Percentiles rank a stretch among this genome's conserved stretches.
These are phyloP conservation scores for Saturnispora gosingensis DNA, from an alignment of 805 yeast genomes.

Conservation along the genomic window DNA sequence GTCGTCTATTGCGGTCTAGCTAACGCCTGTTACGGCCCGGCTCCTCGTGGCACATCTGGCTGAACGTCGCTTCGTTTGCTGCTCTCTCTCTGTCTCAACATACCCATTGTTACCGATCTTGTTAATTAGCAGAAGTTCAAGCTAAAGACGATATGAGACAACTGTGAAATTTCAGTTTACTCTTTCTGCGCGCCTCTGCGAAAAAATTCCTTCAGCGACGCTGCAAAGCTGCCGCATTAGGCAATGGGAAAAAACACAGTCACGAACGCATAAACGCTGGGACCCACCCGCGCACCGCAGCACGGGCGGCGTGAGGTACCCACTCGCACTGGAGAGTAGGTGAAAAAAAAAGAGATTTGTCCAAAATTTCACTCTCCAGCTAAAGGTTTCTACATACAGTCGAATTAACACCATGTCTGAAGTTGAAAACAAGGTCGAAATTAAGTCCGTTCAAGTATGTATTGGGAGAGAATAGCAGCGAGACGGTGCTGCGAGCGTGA, in stretches of 20 bases:
- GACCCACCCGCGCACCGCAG: conserved; percentile 8
- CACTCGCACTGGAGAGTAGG: background rate
- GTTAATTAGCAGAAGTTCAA: background rate
- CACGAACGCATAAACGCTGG: background rate
- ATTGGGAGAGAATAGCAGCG: background rate
- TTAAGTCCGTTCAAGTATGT: conserved; percentile 85
- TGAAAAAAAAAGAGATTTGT: conserved; percentile 1
- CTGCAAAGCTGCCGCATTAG: background rate
- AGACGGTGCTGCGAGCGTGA: no score
- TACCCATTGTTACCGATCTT: conserved; percentile 12
- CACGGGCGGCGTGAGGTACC: background rate
- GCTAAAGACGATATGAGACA: background rate
- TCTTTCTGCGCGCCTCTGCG: background rate
- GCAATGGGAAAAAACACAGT: background rate
- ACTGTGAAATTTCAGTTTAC: background rate
- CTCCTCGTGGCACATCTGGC: no score
- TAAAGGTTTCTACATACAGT: background rate
- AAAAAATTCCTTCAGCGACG: background rate
- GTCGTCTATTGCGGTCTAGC: no score
- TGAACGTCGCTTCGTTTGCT: no score
- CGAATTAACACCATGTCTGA: conserved; percentile 31
- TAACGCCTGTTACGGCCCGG: no score
- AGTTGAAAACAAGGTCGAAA: conserved; percentile 16
- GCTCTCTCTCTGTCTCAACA: background rate
- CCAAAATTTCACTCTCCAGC: background rate